Conservation (phyloP, 2,329 filamentous ascomycete species). For the Trichoderma hamatum region DNA sequence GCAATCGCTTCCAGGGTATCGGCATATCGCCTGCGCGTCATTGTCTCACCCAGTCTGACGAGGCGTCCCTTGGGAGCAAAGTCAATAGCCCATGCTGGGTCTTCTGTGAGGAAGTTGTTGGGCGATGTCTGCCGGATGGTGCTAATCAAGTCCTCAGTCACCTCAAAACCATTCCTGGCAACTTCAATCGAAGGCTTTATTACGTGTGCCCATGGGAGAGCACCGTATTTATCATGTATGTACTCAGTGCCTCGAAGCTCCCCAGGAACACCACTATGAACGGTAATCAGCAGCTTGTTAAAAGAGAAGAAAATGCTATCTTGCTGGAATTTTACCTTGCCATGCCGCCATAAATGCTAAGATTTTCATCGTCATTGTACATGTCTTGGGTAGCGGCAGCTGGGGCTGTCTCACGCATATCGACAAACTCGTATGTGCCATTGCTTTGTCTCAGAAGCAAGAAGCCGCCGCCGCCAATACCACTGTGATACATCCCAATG, state of each 20-base stretch:
- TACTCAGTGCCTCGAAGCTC: conserved; percentile 75
- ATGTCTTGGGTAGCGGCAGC: conserved; percentile 78
- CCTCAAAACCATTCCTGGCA: conserved; percentile 71
- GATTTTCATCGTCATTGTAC: conserved; percentile 70
- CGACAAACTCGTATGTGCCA: conserved; percentile 75
- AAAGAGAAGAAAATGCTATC: conserved; percentile 18
- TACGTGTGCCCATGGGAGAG: conserved; percentile 66
- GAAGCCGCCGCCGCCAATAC: conserved; percentile 80
- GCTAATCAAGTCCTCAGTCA: conserved; percentile 70
- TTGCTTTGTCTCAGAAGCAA: conserved; percentile 68
- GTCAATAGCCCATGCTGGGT: conserved; percentile 79
- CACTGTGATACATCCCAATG: conserved; percentile 67
- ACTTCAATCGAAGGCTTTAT: conserved; percentile 71
- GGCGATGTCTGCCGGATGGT: conserved; percentile 62
- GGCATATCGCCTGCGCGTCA: conserved; percentile 75
- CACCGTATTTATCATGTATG: conserved; percentile 69
- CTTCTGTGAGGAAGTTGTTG: conserved; percentile 66
- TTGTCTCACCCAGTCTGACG: conserved; percentile 69
- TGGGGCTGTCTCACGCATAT: conserved; percentile 84
- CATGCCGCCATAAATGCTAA: conserved; percentile 69
- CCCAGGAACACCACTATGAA: conserved; percentile 63
- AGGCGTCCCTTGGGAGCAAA: conserved; percentile 76
- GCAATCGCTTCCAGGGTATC: conserved; percentile 73
- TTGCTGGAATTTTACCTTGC: conserved; percentile 61
- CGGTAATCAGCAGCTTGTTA: conserved; percentile 29